Base-by-base conservation (phyloP, 495 filamentous ascomycete species). In the Aspergillus campestris region DNA sequence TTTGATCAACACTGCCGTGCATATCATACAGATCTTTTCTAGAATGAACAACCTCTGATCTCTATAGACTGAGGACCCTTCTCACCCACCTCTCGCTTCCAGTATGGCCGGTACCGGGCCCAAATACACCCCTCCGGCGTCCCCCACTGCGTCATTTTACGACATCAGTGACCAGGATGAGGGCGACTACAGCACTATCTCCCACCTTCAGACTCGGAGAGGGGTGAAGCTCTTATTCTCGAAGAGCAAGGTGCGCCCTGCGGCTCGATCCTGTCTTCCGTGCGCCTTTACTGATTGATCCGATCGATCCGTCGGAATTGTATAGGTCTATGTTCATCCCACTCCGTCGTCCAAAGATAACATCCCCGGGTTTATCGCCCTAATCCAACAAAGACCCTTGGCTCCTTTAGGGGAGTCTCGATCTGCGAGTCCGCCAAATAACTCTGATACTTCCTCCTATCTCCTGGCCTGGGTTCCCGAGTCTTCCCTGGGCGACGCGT, bases 101-200 rank as follows among this genome's bases (percentile, higher is more conserved):
- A 30, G 55, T 40, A 67, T 67, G 58, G 55, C 62, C 47, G 55
- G 49, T 48, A 49, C 56, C 10, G 47, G 41, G 34, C 43, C 59
- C 43, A 62, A 69, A 53, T 70, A 59, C 53, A 73, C 69, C 12
- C 66, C 67, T 50, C 67, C 69, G 41, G 56, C 69, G 8, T 96
- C 92, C 15, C 89, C 94, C 6, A 74, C 87, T 1, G 89, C 85
- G 11, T 95, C 89, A 50, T 94, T 89, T 73, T 97, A 95, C 76
- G 92, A 90, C 56, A 74, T 96, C 71, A 95, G 89, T 63, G 92
- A 98, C 66, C 89, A 94, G 50, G 89, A 95, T 38, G 94, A 98
- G 65, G 83, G 81, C 51, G 92, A 89, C 51, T 98, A 98, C 67
- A 87, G 90, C 60, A 97, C 90, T 15, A 92, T 98, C 63, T 87